phyloP scores from a whole-genome alignment of 495 filamentous ascomycete species.

The Cenococcum geophilum region DNA sequence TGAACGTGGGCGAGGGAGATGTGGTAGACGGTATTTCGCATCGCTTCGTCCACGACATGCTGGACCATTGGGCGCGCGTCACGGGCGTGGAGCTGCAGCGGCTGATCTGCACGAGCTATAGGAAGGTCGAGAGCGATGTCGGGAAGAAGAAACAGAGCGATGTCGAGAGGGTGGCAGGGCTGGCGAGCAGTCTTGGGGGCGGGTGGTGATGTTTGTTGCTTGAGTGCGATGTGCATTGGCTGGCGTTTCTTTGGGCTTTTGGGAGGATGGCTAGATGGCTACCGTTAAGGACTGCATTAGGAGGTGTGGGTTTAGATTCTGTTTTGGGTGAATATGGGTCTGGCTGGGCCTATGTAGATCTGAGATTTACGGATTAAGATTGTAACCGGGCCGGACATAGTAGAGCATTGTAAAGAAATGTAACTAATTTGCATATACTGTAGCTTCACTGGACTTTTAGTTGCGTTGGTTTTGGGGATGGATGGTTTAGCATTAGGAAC shows the following conservation, averaged over 20 bases:
- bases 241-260: slow-evolving; percentile 14
- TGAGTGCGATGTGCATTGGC: slow-evolving; percentile 1
- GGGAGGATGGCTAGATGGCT: too few species aligned
- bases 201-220: slow-evolving; percentile 59
- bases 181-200: slow-evolving; percentile 88
- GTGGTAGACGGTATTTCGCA: slow-evolving; percentile 49
- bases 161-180: slow-evolving; percentile 76
- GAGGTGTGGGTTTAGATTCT: too few species aligned
- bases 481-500: too few species aligned
- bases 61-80: slow-evolving; percentile 65
- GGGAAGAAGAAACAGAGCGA: slow-evolving; percentile 64
- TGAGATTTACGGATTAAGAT: too few species aligned
- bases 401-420: too few species aligned
- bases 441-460: too few species aligned
- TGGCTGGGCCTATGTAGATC: too few species aligned
- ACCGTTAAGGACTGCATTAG: too few species aligned
- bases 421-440: too few species aligned
- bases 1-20: slow-evolving; percentile 25
- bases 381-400: too few species aligned
- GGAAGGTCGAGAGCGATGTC: slow-evolving; percentile 90
- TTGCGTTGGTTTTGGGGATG: too few species aligned
- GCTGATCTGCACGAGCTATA: slow-evolving; percentile 77
- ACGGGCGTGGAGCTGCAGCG: slow-evolving; percentile 65
- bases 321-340: too few species aligned
- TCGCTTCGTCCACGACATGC: slow-evolving; percentile 45